Percentiles rank a stretch among this genome's conserved stretches.
phyloP scores from a whole-genome alignment of 306 rosid genomes.

The Glycine tomentella region DNA sequence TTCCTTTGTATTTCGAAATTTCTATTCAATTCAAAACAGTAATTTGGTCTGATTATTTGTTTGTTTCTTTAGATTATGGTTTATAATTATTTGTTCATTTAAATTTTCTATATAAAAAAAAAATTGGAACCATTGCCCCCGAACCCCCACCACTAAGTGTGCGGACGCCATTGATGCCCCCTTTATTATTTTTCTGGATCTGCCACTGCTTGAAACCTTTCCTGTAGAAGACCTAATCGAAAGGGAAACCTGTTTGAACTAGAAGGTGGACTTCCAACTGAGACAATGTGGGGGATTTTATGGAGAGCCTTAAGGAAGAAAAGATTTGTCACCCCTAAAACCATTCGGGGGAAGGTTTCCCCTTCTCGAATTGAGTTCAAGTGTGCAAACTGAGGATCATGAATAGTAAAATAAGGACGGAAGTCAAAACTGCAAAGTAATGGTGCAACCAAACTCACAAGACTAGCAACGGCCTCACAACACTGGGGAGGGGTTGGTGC shows the following conservation, averaged over 20 bases:
- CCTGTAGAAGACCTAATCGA: slow-evolving; percentile 65
- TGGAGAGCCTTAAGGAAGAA: slow-evolving; percentile 88
- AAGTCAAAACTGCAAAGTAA: slow-evolving; percentile 83
- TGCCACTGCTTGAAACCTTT: no score
- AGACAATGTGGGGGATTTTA: slow-evolving; percentile 73
- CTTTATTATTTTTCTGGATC: no score
- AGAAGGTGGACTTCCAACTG: slow-evolving; percentile 83
- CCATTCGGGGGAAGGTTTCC: slow-evolving; percentile 74
- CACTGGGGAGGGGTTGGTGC: slow-evolving; percentile 94
- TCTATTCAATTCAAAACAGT: no score
- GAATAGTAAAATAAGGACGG: slow-evolving; percentile 92
- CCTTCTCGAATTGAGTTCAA: slow-evolving; percentile 77
- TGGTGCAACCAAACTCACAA: slow-evolving; percentile 92
- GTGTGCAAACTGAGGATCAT: slow-evolving; percentile 74
- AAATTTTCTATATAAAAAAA: no score
- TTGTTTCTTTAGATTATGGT: no score
- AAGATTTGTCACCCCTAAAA: slow-evolving; percentile 90
- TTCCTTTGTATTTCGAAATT: no score
- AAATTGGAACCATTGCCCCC: no score
- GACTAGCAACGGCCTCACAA: slow-evolving; percentile 90
- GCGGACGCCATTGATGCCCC: no score
- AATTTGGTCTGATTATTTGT: no score
- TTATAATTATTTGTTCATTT: no score
- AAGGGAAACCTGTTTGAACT: slow-evolving; percentile 58
- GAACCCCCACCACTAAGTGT: no score